phyloP scores from a whole-genome alignment of 306 rosid genomes.

The Pachyrhizus erosus region DNA sequence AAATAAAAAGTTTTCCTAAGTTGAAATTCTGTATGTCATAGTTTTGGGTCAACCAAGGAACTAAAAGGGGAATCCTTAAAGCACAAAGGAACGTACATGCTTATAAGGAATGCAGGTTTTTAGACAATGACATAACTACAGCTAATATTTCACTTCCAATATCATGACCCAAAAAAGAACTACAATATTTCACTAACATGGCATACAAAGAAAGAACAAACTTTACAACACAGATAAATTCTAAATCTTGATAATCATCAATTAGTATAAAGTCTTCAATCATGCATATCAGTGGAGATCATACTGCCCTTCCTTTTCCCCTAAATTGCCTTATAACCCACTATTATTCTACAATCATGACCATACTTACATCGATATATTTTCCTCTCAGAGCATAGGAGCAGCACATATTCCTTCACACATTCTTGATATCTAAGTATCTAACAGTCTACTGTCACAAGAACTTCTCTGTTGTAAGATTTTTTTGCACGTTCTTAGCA shows the following conservation, averaged over 20 bases:
- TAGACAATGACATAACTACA: background rate
- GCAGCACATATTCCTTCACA: background rate
- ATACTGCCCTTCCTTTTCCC: background rate
- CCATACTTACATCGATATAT: background rate
- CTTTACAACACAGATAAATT: constrained; percentile 1
- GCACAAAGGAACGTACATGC: background rate
- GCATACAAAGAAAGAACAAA: background rate
- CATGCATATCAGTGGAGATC: constrained; percentile 13
- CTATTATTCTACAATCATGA: background rate
- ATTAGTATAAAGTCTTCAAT: background rate
- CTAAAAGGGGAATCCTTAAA: background rate
- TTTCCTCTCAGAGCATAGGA: background rate
- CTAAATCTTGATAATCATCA: background rate
- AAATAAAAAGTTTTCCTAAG: background rate
- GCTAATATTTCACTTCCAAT: background rate
- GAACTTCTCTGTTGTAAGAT: constrained; percentile 8
- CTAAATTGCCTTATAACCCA: background rate
- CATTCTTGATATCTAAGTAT: constrained; percentile 23
- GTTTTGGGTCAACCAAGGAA: constrained; percentile 2
- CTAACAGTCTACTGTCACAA: constrained; percentile 10
- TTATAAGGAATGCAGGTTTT: background rate
- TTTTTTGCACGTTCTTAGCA: constrained; percentile 12
- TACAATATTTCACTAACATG: constrained; percentile 25
- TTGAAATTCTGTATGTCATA: background rate
- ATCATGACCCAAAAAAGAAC: constrained; percentile 7